Conservation (phyloP, 345 rosid species). For the Citropsis articulata region DNA sequence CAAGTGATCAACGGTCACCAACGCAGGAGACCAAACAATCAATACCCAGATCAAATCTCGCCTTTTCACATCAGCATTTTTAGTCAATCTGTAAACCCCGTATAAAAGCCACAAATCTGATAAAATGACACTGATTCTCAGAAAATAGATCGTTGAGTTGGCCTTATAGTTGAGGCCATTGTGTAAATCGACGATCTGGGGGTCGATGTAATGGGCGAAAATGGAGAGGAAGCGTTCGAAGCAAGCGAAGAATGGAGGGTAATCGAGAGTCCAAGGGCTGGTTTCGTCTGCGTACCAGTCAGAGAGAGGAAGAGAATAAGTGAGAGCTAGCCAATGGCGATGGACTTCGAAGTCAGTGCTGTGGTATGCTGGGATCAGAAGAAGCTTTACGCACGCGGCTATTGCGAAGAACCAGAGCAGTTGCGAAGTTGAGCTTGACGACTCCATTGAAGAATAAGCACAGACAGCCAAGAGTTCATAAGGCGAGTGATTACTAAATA, state of each 20-base stretch:
- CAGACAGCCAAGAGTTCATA: no score
- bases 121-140: slow-evolving; percentile 61
- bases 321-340: slow-evolving; percentile 91
- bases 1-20: slow-evolving; percentile 80
- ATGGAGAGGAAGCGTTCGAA: slow-evolving; percentile 57
- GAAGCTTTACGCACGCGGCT: slow-evolving; percentile 59
- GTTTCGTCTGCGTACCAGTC: slow-evolving; percentile 86
- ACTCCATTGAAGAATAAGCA: slow-evolving; percentile 11
- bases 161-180: slow-evolving; percentile 55
- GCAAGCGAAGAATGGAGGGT: slow-evolving; percentile 81
- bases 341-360: slow-evolving; percentile 96
- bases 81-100: slow-evolving; percentile 54
- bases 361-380: slow-evolving; percentile 72
- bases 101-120: slow-evolving; percentile 64
- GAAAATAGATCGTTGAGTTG: slow-evolving; percentile 59
- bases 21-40: slow-evolving; percentile 81
- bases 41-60: slow-evolving; percentile 51
- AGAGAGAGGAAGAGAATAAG: slow-evolving; percentile 74
- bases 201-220: slow-evolving; percentile 61
- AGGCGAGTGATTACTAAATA: neutral
- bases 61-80: slow-evolving; percentile 32
- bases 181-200: slow-evolving; percentile 57
- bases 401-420: slow-evolving; percentile 61
- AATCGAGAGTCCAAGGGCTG: slow-evolving; percentile 95
- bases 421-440: slow-evolving; percentile 4